Percentiles rank a stretch among this genome's conserved stretches.
Evolutionary conservation across 495 filamentous ascomycete genomes (phyloP).

Genomic region (Cercophora samala): DNA sequence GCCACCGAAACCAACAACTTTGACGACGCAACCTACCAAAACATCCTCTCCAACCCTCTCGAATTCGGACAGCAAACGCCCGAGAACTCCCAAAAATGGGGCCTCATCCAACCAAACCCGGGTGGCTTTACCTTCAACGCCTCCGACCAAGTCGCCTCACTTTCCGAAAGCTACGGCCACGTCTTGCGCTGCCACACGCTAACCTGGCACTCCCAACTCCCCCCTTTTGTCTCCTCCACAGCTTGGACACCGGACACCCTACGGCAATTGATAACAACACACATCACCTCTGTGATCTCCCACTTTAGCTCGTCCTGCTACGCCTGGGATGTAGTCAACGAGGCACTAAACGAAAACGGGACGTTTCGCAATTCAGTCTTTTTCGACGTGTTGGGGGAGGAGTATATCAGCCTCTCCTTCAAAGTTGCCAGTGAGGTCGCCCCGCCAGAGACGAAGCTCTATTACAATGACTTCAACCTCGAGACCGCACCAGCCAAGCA

Average conservation of each 20-base stretch:
- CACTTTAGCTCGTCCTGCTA: constrained; percentile 52
- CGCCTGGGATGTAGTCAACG: constrained; percentile 55
- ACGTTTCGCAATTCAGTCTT: constrained; percentile 41
- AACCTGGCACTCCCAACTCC: constrained; percentile 61
- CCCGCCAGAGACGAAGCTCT: constrained; percentile 42
- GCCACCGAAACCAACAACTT: constrained; percentile 51
- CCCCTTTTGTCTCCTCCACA: constrained; percentile 45
- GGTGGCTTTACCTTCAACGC: constrained; percentile 49
- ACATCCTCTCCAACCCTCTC: constrained; percentile 43
- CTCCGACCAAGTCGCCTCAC: constrained; percentile 50
- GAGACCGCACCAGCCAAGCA: constrained; percentile 54
- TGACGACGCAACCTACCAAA: constrained; percentile 51
- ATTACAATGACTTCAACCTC: constrained; percentile 71
- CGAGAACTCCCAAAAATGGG: constrained; percentile 58
- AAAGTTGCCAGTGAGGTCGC: constrained; percentile 37
- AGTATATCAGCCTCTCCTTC: constrained; percentile 48
- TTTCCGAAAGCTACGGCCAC: constrained; percentile 52
- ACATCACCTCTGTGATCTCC: constrained; percentile 52
- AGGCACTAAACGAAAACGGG: constrained; percentile 48
- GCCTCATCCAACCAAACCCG: constrained; percentile 38
- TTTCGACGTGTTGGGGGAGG: constrained; percentile 42
- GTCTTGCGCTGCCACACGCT: constrained; percentile 57
- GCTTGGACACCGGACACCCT: constrained; percentile 55
- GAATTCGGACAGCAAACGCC: constrained; percentile 61
- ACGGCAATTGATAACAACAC: constrained; percentile 38